phyloP scores from a whole-genome alignment of 805 yeast species.

The Grigorovia jiainica region DNA sequence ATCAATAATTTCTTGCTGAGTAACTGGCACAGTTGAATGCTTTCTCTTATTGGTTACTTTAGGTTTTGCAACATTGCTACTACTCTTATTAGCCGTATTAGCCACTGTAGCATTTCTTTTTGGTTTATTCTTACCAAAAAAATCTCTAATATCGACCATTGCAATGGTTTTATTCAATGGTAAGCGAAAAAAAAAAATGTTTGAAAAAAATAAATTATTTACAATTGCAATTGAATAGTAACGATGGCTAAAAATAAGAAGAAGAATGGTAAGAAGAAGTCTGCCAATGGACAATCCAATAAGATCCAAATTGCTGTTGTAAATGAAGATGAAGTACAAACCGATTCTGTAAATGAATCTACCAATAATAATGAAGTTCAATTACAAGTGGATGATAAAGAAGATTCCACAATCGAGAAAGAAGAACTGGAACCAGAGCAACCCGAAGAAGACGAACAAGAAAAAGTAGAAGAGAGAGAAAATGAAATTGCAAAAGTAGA shows the following conservation, averaged over 20 bases:
- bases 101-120: constrained; percentile 3
- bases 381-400: not conserved
- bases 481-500: not conserved
- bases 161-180: not conserved
- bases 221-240: not conserved
- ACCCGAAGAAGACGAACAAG: not conserved
- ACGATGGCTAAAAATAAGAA: constrained; percentile 17
- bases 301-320: not conserved
- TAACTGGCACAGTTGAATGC: constrained; percentile 8
- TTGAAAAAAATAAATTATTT: not conserved
- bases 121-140: constrained; percentile 25
- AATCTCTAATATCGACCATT: constrained; percentile 30
- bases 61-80: too few relatives aligned
- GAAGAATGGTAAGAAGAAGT: constrained; percentile 5
- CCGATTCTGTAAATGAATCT: not conserved
- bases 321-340: not conserved
- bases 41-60: not conserved
- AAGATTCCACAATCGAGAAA: not conserved
- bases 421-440: too few relatives aligned
- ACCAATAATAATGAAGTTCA: not conserved
- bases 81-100: too few relatives aligned
- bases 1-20: constrained; percentile 16
- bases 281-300: not conserved
- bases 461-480: not conserved
- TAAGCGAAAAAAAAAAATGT: not conserved